These are phyloP conservation scores for Saccharomyces jurei DNA, from an alignment of 805 yeast genomes.

Conservation along the genomic window DNA sequence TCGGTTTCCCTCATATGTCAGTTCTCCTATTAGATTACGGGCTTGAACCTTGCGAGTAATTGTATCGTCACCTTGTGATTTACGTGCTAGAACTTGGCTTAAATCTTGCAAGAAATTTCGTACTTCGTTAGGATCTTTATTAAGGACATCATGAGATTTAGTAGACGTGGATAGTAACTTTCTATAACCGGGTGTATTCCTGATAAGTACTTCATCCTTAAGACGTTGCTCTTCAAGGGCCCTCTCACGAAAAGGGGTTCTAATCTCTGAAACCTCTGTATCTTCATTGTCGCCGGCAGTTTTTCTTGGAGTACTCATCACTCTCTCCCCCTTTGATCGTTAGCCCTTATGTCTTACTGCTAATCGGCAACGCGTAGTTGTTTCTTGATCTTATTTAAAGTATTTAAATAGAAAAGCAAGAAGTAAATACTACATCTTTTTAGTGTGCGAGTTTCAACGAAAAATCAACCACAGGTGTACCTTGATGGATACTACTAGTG, in stretches of 20 bases:
- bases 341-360: neutral
- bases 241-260: slow-evolving; percentile 21
- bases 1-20: neutral
- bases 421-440: neutral
- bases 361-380: neutral
- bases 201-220: slow-evolving; percentile 14
- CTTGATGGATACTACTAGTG: slow-evolving; percentile 88
- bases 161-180: neutral
- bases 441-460: slow-evolving; percentile 54
- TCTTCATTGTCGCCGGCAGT: neutral
- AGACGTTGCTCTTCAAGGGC: slow-evolving; percentile 19
- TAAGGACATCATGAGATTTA: slow-evolving; percentile 1
- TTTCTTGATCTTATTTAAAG: neutral
- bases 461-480: slow-evolving; percentile 74
- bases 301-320: slow-evolving; percentile 12
- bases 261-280: slow-evolving; percentile 5
- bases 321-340: neutral
- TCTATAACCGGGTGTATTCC: slow-evolving; percentile 18
- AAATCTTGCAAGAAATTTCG: slow-evolving; percentile 17
- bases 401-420: neutral
- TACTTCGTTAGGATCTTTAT: slow-evolving; percentile 14
- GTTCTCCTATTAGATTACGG: slow-evolving; percentile 1
- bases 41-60: neutral
- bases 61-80: slow-evolving; percentile 6
- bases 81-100: slow-evolving; percentile 15